Conservation (phyloP, 495 filamentous ascomycete genomes). For the Aspergillus biplanus region DNA sequence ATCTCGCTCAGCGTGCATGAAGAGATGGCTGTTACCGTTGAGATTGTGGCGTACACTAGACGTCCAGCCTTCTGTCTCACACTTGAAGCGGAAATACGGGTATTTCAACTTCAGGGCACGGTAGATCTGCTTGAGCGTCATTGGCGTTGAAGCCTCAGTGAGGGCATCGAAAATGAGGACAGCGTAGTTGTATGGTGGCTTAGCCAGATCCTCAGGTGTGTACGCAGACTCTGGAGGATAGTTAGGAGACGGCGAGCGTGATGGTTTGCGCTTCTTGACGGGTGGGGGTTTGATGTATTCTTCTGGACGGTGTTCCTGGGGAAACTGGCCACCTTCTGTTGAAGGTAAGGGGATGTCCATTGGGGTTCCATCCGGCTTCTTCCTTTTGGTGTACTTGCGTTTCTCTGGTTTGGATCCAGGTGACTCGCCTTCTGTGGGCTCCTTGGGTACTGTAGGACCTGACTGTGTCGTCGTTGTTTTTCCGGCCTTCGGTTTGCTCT, state of each 20-base stretch:
- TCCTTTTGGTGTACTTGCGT: conserved; percentile 77
- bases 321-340: conserved; percentile 50
- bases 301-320: conserved; percentile 45
- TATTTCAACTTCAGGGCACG: conserved; percentile 84
- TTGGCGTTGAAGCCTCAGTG: conserved; percentile 66
- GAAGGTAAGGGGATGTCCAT: conserved; percentile 49
- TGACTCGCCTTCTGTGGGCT: conserved; percentile 55
- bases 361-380: conserved; percentile 56
- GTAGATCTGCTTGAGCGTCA: conserved; percentile 94
- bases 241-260: conserved; percentile 70
- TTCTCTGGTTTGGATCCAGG: conserved; percentile 66
- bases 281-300: conserved; percentile 51
- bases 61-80: conserved; percentile 87
- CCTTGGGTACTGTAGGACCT: conserved; percentile 28
- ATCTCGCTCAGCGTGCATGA: conserved; percentile 79
- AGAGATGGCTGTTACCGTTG: conserved; percentile 79
- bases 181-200: conserved; percentile 86
- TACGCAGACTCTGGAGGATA: conserved; percentile 76
- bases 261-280: conserved; percentile 57
- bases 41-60: conserved; percentile 96
- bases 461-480: conserved; percentile 34
- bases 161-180: conserved; percentile 90
- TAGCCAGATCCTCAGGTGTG: conserved; percentile 81
- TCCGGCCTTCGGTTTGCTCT: conserved; percentile 65
- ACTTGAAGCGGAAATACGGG: conserved; percentile 85